Evolutionary conservation across 2,329 filamentous ascomycete species (phyloP).

Genomic region (Colletotrichum liriopes): DNA sequence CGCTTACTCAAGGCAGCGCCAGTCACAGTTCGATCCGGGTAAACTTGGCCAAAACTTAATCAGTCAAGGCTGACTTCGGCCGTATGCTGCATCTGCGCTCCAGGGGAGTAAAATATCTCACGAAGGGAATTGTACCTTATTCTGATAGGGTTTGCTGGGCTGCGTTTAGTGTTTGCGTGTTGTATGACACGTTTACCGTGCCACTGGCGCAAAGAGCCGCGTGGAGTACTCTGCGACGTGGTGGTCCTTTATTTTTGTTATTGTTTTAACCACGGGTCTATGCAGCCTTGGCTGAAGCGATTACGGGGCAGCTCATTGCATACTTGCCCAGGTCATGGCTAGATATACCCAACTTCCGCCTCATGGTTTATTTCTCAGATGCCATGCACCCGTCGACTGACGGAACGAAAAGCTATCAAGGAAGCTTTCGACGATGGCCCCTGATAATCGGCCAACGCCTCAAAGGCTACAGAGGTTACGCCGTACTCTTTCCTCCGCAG

Average conservation of each 20-base stretch:
- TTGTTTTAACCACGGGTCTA: not conserved
- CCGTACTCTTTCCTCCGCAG: conserved; percentile 20
- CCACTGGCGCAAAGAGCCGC: not conserved
- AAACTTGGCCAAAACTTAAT: conserved; percentile 7
- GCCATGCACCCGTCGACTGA: not conserved
- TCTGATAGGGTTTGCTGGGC: conserved; percentile 7
- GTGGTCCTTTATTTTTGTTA: too few relatives aligned
- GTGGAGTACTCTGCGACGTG: not conserved
- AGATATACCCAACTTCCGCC: not conserved
- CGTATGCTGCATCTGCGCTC: not conserved
- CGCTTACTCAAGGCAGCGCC: conserved; percentile 13
- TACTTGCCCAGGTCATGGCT: not conserved
- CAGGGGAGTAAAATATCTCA: not conserved
- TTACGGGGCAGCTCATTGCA: not conserved
- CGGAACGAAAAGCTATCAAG: not conserved
- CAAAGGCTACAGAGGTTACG: not conserved
- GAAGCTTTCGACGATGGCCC: not conserved
- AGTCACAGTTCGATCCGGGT: conserved; percentile 7
- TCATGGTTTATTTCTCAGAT: too few relatives aligned
- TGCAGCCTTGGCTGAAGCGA: not conserved
- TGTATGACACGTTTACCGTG: not conserved
- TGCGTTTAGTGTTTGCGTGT: not conserved
- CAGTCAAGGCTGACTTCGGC: not conserved
- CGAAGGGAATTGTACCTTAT: not conserved
- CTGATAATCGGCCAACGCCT: conserved; percentile 1